Base-by-base conservation (phyloP, 2,329 filamentous ascomycete species). In the Cladophialophora yegresii region DNA sequence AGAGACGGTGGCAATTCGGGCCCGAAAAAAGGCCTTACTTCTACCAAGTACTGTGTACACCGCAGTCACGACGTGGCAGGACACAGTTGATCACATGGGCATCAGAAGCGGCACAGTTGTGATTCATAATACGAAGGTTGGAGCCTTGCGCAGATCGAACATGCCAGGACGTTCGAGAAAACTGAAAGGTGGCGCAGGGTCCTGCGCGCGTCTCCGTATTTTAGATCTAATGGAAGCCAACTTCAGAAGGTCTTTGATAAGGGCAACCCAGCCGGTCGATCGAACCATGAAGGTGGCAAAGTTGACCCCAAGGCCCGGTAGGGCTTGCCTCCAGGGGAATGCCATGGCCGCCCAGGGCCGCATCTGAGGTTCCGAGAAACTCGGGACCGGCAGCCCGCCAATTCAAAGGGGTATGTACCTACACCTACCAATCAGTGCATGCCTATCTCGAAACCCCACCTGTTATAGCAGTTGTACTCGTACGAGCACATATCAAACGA, bases 111-210 rank as follows among this genome's bases (percentile, higher is more conserved):
- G 2, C n/a, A 50, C 47, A 26, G 47, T 4, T 50, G 23, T 50
- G 30, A 51, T 59, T 59, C 57, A 40, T 59, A 53, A 58, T 32
- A 20, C 45, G 47, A 53, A 16, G 28, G 6, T 59, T 45, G 28
- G 43, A 32, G 56, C 47, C 51, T 13, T 59, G 45, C 57, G 40
- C 23, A 16, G 40, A 7, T 33, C 47, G 57, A 36, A 50, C 28
- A 36, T 20, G 28, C 22, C 28, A 30, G 33, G 5, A n/a, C 7
- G 43, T 53, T 51, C 56, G n/a, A 50, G 40, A 30, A 30, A 50
- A 23, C 16, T 9, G 28, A 20, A 32, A 49, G 43, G 36, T 23
- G 12, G 56, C 56, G 56, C 13, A 49, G 56, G 56, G 43, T 50
- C 56, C 43, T 49, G 26, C 47, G 43, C 47, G 43, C 26, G 28